phyloP scores from a whole-genome alignment of 306 rosid species.

The Malus domestica region ASM211411v1 NC_041800.1:6634501-6635000 shows the following conservation, averaged over 20 bases:
- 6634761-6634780: constrained; percentile 30
- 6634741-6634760: background rate
- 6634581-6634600: background rate
- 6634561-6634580: background rate
- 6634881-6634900: constrained; percentile 49
- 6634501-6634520: background rate
- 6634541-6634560: background rate
- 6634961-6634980: background rate
- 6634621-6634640: background rate
- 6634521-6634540: background rate
- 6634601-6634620: background rate
- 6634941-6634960: background rate
- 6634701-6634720: background rate
- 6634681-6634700: background rate
- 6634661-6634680: background rate
- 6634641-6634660: background rate
- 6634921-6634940: background rate
- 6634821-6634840: constrained; percentile 95
- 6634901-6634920: constrained; percentile 1
- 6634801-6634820: constrained; percentile 91
- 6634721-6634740: background rate
- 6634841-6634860: constrained; percentile 53
- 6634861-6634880: constrained; percentile 43
- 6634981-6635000: background rate
- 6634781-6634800: constrained; percentile 89